Conservation (phyloP, 139 green algal species). For the Microglena sp. region DNA sequence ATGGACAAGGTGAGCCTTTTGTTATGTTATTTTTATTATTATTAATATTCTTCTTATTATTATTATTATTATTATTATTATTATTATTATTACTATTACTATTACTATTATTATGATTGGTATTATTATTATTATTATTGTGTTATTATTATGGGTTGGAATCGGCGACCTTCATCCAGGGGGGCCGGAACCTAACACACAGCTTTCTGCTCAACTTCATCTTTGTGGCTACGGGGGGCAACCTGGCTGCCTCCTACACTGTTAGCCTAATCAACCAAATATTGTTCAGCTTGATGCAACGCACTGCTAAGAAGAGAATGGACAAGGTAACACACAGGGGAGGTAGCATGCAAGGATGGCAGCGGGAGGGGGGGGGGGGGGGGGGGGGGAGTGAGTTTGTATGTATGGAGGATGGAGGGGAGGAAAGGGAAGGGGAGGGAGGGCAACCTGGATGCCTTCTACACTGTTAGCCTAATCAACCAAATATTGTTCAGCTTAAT, state of each 20-base stretch:
- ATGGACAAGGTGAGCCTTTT: slow-evolving; percentile 3
- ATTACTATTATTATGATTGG: background rate
- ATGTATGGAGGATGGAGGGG: background rate
- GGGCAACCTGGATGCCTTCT: background rate
- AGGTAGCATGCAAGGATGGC: slow-evolving; percentile 21
- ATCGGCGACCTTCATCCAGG: too few species aligned
- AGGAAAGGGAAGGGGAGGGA: background rate
- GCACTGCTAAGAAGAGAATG: background rate
- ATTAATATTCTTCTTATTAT: background rate
- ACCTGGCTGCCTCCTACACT: slow-evolving; percentile 20
- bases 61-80: background rate
- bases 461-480: slow-evolving; percentile 39
- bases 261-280: slow-evolving; percentile 37
- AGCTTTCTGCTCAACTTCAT: background rate
- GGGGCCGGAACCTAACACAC: background rate
- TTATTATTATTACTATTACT: background rate
- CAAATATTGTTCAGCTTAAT: slow-evolving; percentile 14
- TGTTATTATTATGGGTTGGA: background rate
- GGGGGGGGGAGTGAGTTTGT: background rate
- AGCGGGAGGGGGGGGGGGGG: too few species aligned
- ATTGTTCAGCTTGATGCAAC: slow-evolving; percentile 12
- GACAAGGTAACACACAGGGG: background rate
- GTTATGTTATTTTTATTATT: background rate
- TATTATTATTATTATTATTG: background rate
- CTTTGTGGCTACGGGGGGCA: slow-evolving; percentile 13